These are phyloP conservation scores for slime mould (Dictyostelium discoideum) DNA, from an alignment of 78 protist genomes.

Conservation along the genomic window DNA sequence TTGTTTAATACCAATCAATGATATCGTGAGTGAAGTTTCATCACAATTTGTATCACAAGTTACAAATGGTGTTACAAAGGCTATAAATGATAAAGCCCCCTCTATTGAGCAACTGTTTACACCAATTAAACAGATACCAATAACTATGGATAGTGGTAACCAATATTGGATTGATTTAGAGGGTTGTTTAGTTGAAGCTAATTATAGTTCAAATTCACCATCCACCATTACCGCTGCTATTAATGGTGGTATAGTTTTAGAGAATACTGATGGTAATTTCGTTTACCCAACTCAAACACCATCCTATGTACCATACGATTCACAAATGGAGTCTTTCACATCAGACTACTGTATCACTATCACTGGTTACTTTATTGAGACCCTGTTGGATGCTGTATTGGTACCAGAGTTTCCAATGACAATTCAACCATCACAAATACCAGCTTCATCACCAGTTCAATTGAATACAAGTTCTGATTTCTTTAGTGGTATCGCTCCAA, in stretches of 20 bases:
- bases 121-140: conserved; percentile 1
- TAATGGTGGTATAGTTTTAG: conserved; percentile 27
- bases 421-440: background rate
- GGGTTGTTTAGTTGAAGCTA: conserved; percentile 3
- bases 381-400: conserved; percentile 1
- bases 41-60: conserved; percentile 13
- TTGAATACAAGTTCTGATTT: conserved; percentile 22
- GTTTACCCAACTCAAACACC: conserved; percentile 35
- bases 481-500: conserved; percentile 4
- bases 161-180: background rate
- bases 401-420: background rate
- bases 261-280: background rate
- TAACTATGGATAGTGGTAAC: background rate
- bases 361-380: background rate
- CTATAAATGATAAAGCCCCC: background rate
- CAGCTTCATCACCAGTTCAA: background rate
- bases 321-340: background rate
- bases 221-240: background rate
- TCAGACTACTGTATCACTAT: background rate
- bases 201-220: background rate
- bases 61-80: background rate
- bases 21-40: conserved; percentile 37
- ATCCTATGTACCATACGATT: background rate
- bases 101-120: background rate
- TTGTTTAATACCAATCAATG: conserved; percentile 14